Percentiles rank a stretch among this genome's conserved stretches.
phyloP scores from a whole-genome alignment of 192 early-diverging fungal species.

The Podila epigama region DNA sequence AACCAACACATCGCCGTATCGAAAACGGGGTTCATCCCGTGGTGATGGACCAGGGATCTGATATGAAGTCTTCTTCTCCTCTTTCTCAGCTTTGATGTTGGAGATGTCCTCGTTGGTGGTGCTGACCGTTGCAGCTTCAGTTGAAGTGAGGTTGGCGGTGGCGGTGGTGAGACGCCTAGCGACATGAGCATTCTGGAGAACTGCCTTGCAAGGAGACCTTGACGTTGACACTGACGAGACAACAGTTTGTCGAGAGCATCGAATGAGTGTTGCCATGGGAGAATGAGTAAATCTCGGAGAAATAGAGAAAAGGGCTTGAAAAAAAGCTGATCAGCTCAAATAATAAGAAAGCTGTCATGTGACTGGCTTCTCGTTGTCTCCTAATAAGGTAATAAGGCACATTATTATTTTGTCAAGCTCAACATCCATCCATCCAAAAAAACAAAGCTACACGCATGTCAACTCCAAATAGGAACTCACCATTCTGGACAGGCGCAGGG shows the following conservation, averaged over 20 bases:
- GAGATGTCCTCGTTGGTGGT: no score
- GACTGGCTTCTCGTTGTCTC: no score
- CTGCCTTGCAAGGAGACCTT: no score
- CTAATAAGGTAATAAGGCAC: no score
- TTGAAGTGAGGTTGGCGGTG: no score
- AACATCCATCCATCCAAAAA: no score
- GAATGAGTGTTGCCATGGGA: neutral
- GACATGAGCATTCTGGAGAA: no score
- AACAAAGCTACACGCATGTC: neutral
- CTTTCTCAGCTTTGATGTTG: no score
- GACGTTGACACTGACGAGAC: no score
- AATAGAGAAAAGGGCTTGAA: neutral
- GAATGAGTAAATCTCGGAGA: no score
- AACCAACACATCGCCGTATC: constrained; percentile 39
- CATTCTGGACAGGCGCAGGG: constrained; percentile 25
- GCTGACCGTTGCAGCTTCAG: no score
- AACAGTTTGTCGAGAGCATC: neutral
- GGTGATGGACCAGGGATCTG: constrained; percentile 1
- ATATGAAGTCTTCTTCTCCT: neutral
- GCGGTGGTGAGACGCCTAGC: neutral
- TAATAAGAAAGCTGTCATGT: neutral
- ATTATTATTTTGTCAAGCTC: no score
- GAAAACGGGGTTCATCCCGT: constrained; percentile 19
- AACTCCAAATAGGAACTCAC: constrained; percentile 10
- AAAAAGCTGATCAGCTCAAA: neutral